phyloP scores from a whole-genome alignment of 768 basidiomycete genomes.

The Lentinula guzmanii region DNA sequence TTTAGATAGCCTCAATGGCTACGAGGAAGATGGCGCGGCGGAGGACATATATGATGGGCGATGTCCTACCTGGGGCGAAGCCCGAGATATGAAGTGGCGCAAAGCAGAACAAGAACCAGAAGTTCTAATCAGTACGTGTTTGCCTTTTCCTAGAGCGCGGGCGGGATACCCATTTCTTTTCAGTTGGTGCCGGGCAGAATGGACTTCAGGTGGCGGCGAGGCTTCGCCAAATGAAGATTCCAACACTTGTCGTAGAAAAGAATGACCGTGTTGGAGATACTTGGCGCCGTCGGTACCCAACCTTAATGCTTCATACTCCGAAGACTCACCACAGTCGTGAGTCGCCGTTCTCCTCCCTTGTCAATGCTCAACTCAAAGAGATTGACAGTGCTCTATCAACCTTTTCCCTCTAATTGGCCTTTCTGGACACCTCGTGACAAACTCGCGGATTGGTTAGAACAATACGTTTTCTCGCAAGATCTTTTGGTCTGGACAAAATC shows the following conservation, averaged over 20 bases:
- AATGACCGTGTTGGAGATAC: conserved; percentile 29
- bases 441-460: conserved; percentile 38
- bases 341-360: conserved; percentile 8
- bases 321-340: conserved; percentile 11
- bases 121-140: not conserved
- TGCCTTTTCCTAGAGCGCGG: not conserved
- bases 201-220: conserved; percentile 38
- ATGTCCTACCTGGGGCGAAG: not conserved
- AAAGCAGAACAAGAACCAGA: not conserved
- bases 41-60: not conserved
- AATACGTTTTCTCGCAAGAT: conserved; percentile 34
- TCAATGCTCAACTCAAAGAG: conserved; percentile 1
- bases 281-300: conserved; percentile 38
- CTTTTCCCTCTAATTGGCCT: conserved; percentile 26
- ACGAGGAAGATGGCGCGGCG: conserved; percentile 11
- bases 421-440: conserved; percentile 34
- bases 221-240: conserved; percentile 33
- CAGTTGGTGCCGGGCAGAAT: conserved; percentile 40
- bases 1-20: conserved; percentile 12
- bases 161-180: not conserved
- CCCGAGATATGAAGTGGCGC: not conserved
- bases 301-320: conserved; percentile 36
- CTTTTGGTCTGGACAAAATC: conserved; percentile 37
- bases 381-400: conserved; percentile 10
- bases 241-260: conserved; percentile 30